Base-by-base conservation (phyloP, 2,329 filamentous ascomycete species). In the Aspergillus latus region DNA sequence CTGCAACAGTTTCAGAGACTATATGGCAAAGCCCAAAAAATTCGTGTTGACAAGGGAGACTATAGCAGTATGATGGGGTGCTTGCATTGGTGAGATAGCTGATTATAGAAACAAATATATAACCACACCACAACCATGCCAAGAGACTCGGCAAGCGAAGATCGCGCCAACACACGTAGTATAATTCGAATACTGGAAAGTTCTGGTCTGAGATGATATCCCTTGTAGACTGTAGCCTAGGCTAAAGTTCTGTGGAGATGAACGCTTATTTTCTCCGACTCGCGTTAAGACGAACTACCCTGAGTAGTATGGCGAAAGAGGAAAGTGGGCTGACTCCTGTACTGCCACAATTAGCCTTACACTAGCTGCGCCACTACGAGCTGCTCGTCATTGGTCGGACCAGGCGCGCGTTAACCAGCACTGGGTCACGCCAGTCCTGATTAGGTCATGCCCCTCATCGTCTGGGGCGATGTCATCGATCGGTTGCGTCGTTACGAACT, bases 301-400 rank as follows among this genome's bases (percentile, higher is more conserved):
- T 7, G 32, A 8, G 7, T 15, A 13, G 37, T 6, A 1, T 16
- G 3, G 5, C 37, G 37, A 40, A 40, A 13, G 5, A 42, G 39
- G 16, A 16, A 46, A 32, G 44, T 46, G 44, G 36, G n/a, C 36
- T 48, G 29, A 48, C n/a, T 16, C 34, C 8, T 6, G 39, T 7
- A 16, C 39, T 29, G 44, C 44, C 44, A 46, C 44, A 32, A 7
- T 46, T 28, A 46, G 44, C 44, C 44, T 46, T 46, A 46, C 44
- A 21, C n/a, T 16, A 42, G 39, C n/a, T 42, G 39, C 39, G 39
- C 39, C 39, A 5, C 10, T 16, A 21, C 16, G 2, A 15, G 5
- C n/a, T 10, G 5, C 5, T 42, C 39, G 13, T 44, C 9, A 46
- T 46, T 46, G 26, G 44, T n/a, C 11, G 26, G n/a, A 45, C 15